phyloP scores from a whole-genome alignment of 169 alveolate genomes.

The Eimeria zaria region DNA sequence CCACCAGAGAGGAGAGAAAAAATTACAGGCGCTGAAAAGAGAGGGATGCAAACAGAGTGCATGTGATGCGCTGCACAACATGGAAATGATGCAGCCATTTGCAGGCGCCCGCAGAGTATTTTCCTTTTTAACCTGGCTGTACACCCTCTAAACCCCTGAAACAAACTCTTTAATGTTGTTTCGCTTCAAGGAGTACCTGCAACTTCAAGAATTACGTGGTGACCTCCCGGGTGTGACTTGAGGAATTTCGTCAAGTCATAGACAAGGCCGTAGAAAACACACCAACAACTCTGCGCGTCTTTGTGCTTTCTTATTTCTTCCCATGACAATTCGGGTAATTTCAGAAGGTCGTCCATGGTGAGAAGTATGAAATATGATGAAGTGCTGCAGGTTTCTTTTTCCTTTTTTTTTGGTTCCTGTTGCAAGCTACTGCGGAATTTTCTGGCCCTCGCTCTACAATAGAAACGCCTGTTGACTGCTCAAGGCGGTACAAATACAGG shows the following conservation, averaged over 20 bases:
- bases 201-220: slow-evolving; percentile 85
- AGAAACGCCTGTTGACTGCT: background rate
- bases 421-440: background rate
- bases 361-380: background rate
- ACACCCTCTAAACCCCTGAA: background rate
- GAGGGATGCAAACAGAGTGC: background rate
- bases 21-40: background rate
- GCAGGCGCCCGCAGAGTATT: background rate
- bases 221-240: slow-evolving; percentile 91
- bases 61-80: background rate
- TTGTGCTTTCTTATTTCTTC: slow-evolving; percentile 88
- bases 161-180: background rate
- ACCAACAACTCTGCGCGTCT: slow-evolving; percentile 89
- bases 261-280: slow-evolving; percentile 89
- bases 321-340: slow-evolving; percentile 66
- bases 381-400: background rate
- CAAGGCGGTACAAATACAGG: too few species aligned
- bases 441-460: background rate
- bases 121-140: background rate
- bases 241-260: slow-evolving; percentile 90
- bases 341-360: slow-evolving; percentile 53
- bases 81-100: background rate
- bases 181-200: slow-evolving; percentile 82
- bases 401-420: background rate
- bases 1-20: background rate